Conservation (phyloP, 768 basidiomycete species). For the Butyriboletus loyo region DNA sequence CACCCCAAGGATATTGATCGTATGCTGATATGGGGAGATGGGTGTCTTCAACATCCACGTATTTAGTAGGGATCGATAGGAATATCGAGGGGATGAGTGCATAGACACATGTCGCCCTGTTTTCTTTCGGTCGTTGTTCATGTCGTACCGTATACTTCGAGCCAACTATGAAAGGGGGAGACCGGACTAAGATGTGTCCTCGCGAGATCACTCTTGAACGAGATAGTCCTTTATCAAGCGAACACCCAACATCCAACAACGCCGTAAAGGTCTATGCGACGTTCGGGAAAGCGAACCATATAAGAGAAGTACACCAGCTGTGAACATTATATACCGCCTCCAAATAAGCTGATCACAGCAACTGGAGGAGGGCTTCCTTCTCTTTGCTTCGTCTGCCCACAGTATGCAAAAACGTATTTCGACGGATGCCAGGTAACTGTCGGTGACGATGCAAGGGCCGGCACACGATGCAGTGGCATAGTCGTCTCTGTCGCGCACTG, state of each 20-base stretch:
- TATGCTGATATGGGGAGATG: conserved; percentile 7
- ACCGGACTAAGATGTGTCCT: background rate
- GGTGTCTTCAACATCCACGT: background rate
- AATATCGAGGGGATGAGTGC: background rate
- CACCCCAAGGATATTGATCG: conserved; percentile 21
- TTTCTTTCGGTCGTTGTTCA: background rate
- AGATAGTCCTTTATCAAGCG: background rate
- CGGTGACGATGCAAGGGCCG: conserved; percentile 66
- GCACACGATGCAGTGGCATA: conserved; percentile 70
- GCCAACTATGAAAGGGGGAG: background rate
- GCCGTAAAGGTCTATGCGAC: background rate
- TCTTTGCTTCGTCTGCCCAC: conserved; percentile 66
- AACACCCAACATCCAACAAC: background rate
- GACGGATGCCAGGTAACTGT: conserved; percentile 83
- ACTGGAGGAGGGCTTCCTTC: conserved; percentile 65
- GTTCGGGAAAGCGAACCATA: background rate
- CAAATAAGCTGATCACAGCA: conserved; percentile 73
- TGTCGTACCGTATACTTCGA: background rate
- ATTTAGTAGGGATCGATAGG: background rate
- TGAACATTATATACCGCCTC: conserved; percentile 37
- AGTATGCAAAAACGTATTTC: conserved; percentile 77
- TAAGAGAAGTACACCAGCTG: background rate
- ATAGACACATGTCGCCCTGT: background rate
- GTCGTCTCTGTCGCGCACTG: conserved; percentile 81
- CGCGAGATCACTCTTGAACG: background rate